Conservation (phyloP, 2,329 filamentous ascomycete genomes). For the Talaromyces sp. region DNA sequence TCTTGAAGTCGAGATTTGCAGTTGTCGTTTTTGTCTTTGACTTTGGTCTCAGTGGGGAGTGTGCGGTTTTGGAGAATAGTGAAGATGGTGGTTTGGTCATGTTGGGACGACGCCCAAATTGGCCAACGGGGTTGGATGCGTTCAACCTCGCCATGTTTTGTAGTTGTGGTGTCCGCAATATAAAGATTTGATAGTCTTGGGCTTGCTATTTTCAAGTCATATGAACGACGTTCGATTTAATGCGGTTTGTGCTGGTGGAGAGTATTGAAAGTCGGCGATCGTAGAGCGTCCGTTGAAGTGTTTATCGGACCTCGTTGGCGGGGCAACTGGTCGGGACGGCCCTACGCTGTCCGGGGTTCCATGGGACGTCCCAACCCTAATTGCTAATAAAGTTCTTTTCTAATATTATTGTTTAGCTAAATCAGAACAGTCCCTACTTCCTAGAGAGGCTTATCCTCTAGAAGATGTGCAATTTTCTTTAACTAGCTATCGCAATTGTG, state of each 20-base stretch:
- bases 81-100: not conserved
- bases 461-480: too few species aligned
- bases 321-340: not conserved
- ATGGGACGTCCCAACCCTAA: too few species aligned
- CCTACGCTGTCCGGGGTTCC: too few species aligned
- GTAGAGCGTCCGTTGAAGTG: not conserved
- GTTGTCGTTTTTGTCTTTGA: not conserved
- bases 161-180: not conserved
- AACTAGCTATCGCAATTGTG: too few species aligned
- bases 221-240: not conserved
- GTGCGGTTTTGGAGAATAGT: slow-evolving; percentile 1
- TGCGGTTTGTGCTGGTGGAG: not conserved
- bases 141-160: slow-evolving; percentile 16
- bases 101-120: slow-evolving; percentile 1
- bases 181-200: not conserved
- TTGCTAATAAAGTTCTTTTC: too few species aligned
- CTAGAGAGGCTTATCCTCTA: too few species aligned
- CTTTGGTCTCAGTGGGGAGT: slow-evolving; percentile 7
- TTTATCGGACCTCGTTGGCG: not conserved
- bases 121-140: slow-evolving; percentile 8
- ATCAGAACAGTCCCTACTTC: too few species aligned
- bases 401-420: too few species aligned
- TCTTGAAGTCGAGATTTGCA: slow-evolving; percentile 7
- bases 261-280: not conserved
- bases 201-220: not conserved